These are phyloP conservation scores for Cryptomeria japonica DNA, from an alignment of 75 land plant genomes.

Conservation along the genomic window DNA sequence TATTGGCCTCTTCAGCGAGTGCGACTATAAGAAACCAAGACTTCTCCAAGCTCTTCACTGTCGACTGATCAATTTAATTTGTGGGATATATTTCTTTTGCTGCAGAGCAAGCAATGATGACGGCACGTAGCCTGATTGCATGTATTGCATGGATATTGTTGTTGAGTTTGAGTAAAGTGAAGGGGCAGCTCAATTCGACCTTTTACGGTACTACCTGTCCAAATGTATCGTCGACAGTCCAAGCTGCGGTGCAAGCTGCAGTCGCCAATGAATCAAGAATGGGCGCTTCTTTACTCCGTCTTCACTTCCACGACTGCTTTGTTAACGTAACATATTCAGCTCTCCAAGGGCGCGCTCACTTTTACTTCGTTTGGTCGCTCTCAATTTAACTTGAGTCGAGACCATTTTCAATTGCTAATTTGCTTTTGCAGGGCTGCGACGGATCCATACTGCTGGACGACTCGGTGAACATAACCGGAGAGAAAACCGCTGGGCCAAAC, in stretches of 20 bases:
- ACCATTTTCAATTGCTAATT: too few species aligned
- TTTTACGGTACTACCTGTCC: constrained; percentile 8
- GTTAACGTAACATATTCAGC: constrained; percentile 12
- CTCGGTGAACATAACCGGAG: constrained; percentile 39
- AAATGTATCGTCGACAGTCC: constrained; percentile 19
- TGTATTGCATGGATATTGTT: background rate
- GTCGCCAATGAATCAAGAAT: constrained; percentile 30
- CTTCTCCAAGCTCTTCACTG: background rate
- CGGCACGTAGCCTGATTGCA: background rate
- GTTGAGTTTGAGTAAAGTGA: constrained; percentile 11
- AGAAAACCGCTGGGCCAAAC: too few species aligned
- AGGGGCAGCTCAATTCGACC: constrained; percentile 12
- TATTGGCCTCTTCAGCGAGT: too few species aligned
- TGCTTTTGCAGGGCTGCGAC: constrained; percentile 59
- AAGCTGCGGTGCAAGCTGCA: constrained; percentile 24
- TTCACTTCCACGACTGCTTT: constrained; percentile 13
- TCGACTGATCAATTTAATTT: background rate
- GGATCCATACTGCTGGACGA: constrained; percentile 62
- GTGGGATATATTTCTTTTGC: background rate
- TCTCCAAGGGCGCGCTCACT: background rate
- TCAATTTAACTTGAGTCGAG: background rate
- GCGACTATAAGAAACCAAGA: background rate
- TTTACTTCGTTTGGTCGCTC: background rate
- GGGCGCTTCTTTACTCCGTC: constrained; percentile 36
- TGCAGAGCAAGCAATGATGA: background rate